A percentile compares a stretch with the other conserved stretches of the same genome.
These are phyloP conservation scores for Globisporangium carolinianum DNA, from an alignment of 352 stramenopile genomes.

Conservation along the genomic window DNA sequence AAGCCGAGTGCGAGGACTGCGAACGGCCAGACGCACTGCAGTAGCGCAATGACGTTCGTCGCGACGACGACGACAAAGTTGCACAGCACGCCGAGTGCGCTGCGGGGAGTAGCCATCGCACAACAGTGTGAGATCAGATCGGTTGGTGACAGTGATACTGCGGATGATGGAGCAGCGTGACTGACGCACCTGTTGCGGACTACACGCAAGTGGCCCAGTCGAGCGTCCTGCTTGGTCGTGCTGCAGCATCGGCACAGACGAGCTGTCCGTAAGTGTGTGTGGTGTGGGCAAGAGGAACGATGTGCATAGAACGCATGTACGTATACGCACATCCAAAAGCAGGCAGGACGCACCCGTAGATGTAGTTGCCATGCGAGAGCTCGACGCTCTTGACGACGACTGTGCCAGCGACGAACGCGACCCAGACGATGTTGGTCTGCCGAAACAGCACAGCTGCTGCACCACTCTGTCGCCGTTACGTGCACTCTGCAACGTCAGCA, in stretches of 20 bases:
- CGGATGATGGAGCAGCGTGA: not conserved
- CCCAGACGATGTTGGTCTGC: conserved; percentile 91
- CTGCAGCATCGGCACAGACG: conserved; percentile 8
- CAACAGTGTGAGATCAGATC: not conserved
- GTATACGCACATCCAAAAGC: too few relatives aligned
- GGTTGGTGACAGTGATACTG: conserved; percentile 2
- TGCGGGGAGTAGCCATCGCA: conserved; percentile 5
- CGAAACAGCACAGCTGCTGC: conserved; percentile 76
- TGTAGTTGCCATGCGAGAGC: conserved; percentile 46
- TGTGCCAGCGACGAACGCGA: conserved; percentile 77
- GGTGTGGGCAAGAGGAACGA: too few relatives aligned
- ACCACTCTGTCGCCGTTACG: conserved; percentile 33
- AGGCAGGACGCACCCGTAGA: conserved; percentile 51
- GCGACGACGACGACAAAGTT: conserved; percentile 54
- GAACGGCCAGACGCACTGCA: conserved; percentile 68
- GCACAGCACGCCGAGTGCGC: conserved; percentile 33
- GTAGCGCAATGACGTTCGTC: conserved; percentile 42
- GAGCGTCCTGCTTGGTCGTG: conserved; percentile 27
- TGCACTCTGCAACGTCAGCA: too few relatives aligned
- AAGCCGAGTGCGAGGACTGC: conserved; percentile 50
- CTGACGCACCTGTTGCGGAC: conserved; percentile 26
- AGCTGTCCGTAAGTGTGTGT: too few relatives aligned
- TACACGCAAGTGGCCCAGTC: conserved; percentile 9
- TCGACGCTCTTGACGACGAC: conserved; percentile 67
- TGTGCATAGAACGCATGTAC: too few relatives aligned